A percentile compares a stretch with the other conserved stretches of the same genome.
phyloP scores from a whole-genome alignment of 306 rosid genomes.

The Glycine soja region DNA sequence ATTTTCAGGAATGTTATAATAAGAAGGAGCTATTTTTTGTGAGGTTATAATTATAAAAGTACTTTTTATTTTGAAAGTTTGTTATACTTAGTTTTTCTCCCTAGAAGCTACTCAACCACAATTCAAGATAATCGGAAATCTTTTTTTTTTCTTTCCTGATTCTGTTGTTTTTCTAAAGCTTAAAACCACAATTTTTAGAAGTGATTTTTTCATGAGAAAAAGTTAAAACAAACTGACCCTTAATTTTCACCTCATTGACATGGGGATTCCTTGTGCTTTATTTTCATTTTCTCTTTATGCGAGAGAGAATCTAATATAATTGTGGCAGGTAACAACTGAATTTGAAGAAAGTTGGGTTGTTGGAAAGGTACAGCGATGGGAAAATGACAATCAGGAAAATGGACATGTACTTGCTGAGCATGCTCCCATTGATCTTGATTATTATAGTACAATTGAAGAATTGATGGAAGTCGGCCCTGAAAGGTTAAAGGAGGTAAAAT shows the following conservation, averaged over 20 bases:
- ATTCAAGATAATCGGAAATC: background rate
- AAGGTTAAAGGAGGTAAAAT: constrained; percentile 86
- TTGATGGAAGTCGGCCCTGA: constrained; percentile 87
- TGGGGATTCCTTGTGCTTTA: background rate
- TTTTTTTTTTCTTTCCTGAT: background rate
- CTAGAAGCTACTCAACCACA: background rate
- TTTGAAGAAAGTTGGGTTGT: constrained; percentile 84
- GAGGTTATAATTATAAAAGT: background rate
- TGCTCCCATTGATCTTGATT: constrained; percentile 83
- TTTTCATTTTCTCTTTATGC: constrained; percentile 15
- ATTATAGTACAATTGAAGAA: constrained; percentile 87
- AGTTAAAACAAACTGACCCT: background rate
- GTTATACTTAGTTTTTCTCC: background rate
- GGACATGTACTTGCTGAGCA: constrained; percentile 63
- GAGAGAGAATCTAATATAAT: constrained; percentile 39
- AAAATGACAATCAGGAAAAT: constrained; percentile 66
- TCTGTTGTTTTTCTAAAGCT: background rate
- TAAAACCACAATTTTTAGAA: background rate
- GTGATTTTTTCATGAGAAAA: background rate
- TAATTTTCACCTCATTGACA: constrained; percentile 11
- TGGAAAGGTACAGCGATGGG: constrained; percentile 80
- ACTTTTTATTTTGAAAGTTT: background rate
- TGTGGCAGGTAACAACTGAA: constrained; percentile 71
- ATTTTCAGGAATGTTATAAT: background rate
- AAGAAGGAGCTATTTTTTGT: background rate